phyloP scores from a whole-genome alignment of 345 rosid species.

The Balakata baccata region DNA sequence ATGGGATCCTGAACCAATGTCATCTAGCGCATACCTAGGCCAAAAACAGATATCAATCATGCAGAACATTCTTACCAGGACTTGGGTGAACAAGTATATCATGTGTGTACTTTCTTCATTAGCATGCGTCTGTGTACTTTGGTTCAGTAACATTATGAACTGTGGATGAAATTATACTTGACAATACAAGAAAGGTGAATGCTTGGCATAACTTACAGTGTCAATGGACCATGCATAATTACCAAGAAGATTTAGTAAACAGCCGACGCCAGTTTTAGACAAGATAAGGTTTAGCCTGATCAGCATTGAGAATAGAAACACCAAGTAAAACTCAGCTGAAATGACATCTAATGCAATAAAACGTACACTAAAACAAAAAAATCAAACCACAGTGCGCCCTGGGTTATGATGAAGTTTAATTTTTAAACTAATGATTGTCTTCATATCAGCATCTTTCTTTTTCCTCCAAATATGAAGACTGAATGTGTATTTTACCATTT shows the following conservation, averaged over 20 bases:
- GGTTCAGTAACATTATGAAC: background rate
- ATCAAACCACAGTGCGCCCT: background rate
- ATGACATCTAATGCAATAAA: background rate
- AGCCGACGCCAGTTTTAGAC: background rate
- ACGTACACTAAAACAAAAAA: background rate
- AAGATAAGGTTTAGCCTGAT: background rate
- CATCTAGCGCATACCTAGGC: slow-evolving; percentile 71
- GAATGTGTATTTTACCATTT: background rate
- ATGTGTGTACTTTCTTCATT: no score
- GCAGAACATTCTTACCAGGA: background rate
- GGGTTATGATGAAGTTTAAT: background rate
- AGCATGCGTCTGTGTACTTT: no score
- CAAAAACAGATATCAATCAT: slow-evolving; percentile 11
- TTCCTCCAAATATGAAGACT: background rate
- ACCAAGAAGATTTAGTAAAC: background rate
- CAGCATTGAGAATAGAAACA: background rate
- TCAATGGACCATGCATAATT: background rate
- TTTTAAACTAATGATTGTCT: background rate
- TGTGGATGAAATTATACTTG: background rate
- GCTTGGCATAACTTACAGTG: background rate
- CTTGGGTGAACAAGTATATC: background rate
- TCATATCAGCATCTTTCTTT: background rate
- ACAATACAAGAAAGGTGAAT: background rate
- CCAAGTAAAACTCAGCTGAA: background rate
- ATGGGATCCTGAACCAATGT: slow-evolving; percentile 92